Conservation (phyloP, 1,139 yeast genomes). For the Protomyces inouyei region DNA sequence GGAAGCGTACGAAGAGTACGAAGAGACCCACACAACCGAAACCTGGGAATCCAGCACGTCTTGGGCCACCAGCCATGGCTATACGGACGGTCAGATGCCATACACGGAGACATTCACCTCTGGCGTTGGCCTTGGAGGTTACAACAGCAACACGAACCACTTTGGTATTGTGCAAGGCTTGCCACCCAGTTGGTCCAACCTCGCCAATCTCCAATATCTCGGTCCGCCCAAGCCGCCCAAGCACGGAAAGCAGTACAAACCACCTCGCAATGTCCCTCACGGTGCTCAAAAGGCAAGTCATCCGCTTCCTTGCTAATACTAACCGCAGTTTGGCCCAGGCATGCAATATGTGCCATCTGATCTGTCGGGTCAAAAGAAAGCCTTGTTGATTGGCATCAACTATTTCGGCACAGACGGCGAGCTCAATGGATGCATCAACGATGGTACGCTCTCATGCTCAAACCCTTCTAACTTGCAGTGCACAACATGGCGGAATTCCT, state of each 20-base stretch:
- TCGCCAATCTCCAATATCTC: neutral
- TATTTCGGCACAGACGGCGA: constrained; percentile 66
- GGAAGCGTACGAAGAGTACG: neutral
- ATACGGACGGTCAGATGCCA: neutral
- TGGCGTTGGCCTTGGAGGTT: neutral
- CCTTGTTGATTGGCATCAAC: constrained; percentile 79
- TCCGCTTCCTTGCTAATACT: neutral
- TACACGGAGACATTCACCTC: neutral
- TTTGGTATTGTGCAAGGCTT: neutral
- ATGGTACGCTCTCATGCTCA: neutral
- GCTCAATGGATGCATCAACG: constrained; percentile 83
- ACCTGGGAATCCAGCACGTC: neutral
- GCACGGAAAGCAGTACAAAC: neutral
- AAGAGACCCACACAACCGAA: neutral
- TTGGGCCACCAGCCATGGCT: neutral
- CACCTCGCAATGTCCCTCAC: neutral
- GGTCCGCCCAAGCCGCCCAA: neutral
- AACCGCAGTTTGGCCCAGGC: neutral
- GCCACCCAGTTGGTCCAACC: neutral
- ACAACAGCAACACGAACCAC: neutral
- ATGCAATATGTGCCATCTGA: constrained; percentile 44
- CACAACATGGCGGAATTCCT: constrained; percentile 1
- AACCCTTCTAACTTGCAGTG: neutral
- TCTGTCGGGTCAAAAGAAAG: constrained; percentile 50
- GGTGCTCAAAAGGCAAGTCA: neutral